These are phyloP conservation scores for Phytophthora idaei DNA, from an alignment of 352 stramenopile species.

Conservation along the genomic window DNA sequence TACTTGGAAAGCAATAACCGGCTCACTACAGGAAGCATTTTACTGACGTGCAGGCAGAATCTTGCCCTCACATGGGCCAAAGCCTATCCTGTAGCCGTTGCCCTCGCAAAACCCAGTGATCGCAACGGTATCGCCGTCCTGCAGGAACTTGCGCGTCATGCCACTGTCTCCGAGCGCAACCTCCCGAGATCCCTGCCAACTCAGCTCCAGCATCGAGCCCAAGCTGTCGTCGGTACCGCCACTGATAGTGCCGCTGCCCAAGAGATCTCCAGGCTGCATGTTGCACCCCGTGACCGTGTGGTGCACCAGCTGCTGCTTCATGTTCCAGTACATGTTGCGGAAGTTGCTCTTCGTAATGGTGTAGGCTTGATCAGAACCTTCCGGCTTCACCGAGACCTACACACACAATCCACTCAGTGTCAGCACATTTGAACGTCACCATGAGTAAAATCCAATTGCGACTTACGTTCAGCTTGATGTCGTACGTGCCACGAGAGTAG, in stretches of 20 bases:
- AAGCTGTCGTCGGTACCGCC: conserved; percentile 87
- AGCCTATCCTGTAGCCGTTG: conserved; percentile 93
- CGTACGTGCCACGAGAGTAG: conserved; percentile 89
- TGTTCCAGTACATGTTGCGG: conserved; percentile 97
- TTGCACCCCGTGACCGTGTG: conserved; percentile 97
- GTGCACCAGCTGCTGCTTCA: conserved; percentile 96
- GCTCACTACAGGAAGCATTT: conserved; percentile 9
- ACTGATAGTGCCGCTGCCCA: conserved; percentile 96
- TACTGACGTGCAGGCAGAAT: conserved; percentile 87
- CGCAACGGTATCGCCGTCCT: conserved; percentile 94
- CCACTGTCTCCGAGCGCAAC: conserved; percentile 77
- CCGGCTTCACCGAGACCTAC: conserved; percentile 64
- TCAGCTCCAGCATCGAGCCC: conserved; percentile 96
- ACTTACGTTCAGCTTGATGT: conserved; percentile 86
- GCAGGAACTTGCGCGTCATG: conserved; percentile 92
- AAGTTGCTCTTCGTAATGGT: conserved; percentile 94
- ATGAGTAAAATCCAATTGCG: neutral
- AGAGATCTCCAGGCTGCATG: conserved; percentile 94
- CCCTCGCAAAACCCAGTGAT: conserved; percentile 93
- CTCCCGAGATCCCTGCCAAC: conserved; percentile 92
- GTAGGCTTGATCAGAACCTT: conserved; percentile 58
- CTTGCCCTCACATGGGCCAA: conserved; percentile 93
- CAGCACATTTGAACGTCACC: conserved; percentile 39
- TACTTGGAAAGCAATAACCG: neutral
- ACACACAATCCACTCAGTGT: conserved; percentile 10